A percentile compares a stretch with the other conserved stretches of the same genome.
Evolutionary conservation across 805 yeast genomes (phyloP).

Genomic region (Starmerella vitae): DNA sequence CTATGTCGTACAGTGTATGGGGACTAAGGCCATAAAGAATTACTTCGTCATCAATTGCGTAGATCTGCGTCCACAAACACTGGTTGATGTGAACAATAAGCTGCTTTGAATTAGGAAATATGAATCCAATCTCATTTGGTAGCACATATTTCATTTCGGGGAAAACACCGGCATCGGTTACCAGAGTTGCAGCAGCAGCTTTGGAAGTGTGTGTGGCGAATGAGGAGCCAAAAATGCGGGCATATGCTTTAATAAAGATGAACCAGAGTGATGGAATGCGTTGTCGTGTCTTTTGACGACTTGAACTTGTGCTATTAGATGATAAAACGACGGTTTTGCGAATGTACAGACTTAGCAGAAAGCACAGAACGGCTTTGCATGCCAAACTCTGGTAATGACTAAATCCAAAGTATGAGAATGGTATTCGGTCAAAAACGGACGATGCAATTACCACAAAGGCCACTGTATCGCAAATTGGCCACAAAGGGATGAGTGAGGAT

Average conservation of each 20-base stretch:
- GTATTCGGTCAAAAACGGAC: background rate
- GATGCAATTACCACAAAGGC: background rate
- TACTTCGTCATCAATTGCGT: slow-evolving; percentile 3
- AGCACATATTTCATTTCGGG: background rate
- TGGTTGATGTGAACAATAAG: slow-evolving; percentile 3
- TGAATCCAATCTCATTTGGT: slow-evolving; percentile 2
- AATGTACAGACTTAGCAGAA: no score
- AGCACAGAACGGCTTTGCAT: no score
- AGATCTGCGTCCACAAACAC: slow-evolving; percentile 11
- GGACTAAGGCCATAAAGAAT: slow-evolving; percentile 7
- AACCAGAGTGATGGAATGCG: background rate
- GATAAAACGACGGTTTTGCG: background rate
- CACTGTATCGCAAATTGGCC: background rate
- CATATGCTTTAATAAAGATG: background rate
- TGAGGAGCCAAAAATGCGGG: background rate
- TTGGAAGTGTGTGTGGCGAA: no score
- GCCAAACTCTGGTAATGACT: no score
- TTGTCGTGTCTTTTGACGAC: background rate
- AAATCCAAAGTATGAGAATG: no score
- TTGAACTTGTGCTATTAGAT: no score
- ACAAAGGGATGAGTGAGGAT: background rate
- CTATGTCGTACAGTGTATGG: slow-evolving; percentile 4
- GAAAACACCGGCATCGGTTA: background rate
- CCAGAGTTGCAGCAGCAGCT: no score
- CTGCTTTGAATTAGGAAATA: slow-evolving; percentile 1